A percentile compares a stretch with the other conserved stretches of the same genome.
phyloP scores from a whole-genome alignment of 2,329 filamentous ascomycete species.

The Epichloe glyceriae region DNA sequence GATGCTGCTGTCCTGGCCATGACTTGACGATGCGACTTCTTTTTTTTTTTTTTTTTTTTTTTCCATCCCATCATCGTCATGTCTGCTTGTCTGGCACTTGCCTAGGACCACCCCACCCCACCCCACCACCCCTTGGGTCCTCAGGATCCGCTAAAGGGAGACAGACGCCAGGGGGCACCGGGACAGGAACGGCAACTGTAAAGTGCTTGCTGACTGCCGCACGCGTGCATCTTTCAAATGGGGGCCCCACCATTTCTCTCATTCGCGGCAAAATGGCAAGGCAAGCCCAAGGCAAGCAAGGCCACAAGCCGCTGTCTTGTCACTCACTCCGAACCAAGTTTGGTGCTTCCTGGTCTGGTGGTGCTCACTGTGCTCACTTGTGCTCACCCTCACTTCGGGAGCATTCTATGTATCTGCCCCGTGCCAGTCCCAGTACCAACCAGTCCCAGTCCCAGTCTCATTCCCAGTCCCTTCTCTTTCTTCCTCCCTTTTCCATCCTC shows the following conservation, averaged over 20 bases:
- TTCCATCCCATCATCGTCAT: no score
- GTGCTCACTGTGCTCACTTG: no score
- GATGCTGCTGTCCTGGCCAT: no score
- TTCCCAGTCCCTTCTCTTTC: neutral
- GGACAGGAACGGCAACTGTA: neutral
- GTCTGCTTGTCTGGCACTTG: no score
- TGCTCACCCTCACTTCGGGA: no score
- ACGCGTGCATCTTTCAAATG: neutral
- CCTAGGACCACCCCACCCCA: no score
- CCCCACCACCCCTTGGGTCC: no score
- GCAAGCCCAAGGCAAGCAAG: neutral
- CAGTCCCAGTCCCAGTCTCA: neutral
- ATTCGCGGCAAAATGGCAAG: neutral
- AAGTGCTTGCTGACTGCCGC: neutral
- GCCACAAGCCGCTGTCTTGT: no score
- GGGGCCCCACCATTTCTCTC: neutral
- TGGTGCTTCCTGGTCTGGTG: no score
- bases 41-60: no score
- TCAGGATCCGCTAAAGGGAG: neutral
- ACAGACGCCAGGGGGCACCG: neutral
- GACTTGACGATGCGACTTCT: no score
- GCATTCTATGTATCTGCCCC: neutral
- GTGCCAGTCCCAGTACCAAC: neutral
- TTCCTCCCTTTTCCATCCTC: constrained; percentile 1
- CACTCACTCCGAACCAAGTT: no score